Conservation (phyloP, 805 yeast species). For the Kazachstania psychrophila region DNA sequence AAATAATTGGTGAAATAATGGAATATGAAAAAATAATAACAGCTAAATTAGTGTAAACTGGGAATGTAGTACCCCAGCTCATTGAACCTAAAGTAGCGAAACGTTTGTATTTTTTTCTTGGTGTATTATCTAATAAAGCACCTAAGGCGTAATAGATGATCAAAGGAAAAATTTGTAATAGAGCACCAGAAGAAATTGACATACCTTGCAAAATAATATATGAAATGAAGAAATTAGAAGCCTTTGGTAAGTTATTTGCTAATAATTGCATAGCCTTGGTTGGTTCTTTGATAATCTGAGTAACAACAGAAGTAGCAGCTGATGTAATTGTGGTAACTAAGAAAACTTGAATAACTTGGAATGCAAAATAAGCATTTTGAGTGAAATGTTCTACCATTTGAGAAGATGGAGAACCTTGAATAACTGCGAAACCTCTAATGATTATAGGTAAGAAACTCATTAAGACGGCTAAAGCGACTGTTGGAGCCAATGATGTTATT, state of each 20-base stretch:
- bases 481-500: conserved; percentile 61
- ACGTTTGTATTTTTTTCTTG: conserved; percentile 58
- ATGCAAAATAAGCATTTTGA: conserved; percentile 59
- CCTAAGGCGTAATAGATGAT: conserved; percentile 54
- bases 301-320: conserved; percentile 59
- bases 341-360: conserved; percentile 63
- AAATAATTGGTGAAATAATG: conserved; percentile 72
- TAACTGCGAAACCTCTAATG: conserved; percentile 52
- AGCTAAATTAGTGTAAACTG: conserved; percentile 63
- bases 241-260: conserved; percentile 60
- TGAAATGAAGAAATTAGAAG: conserved; percentile 65
- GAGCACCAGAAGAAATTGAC: conserved; percentile 52
- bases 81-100: conserved; percentile 44
- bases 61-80: conserved; percentile 71
- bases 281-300: conserved; percentile 53
- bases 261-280: conserved; percentile 46
- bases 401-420: conserved; percentile 47
- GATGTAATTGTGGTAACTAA: conserved; percentile 63
- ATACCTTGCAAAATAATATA: conserved; percentile 63
- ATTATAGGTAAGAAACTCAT: conserved; percentile 60
- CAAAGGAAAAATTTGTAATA: conserved; percentile 53
- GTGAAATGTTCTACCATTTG: conserved; percentile 56
- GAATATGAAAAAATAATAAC: conserved; percentile 60
- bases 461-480: conserved; percentile 52
- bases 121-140: conserved; percentile 47